phyloP scores from a whole-genome alignment of 164 flowering plant genomes.

The Stephania cephalantha region DNA sequence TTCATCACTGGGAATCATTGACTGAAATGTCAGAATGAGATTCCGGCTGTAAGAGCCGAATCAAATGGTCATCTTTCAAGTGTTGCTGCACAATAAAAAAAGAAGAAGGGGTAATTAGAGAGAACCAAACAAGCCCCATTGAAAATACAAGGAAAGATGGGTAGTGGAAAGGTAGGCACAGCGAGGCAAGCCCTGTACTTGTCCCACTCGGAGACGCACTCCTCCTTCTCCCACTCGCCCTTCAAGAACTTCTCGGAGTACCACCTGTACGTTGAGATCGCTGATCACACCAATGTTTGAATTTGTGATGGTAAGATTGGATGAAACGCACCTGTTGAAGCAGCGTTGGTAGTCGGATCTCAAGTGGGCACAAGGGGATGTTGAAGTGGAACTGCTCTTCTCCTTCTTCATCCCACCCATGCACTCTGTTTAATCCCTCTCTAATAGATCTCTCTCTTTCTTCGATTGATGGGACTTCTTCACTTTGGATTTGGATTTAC shows the following conservation, averaged over 20 bases:
- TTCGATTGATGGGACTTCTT: background rate
- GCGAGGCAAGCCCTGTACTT: constrained; percentile 80
- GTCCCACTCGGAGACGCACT: constrained; percentile 70
- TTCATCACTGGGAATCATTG: constrained; percentile 17
- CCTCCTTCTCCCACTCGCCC: constrained; percentile 84
- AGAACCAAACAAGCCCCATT: background rate
- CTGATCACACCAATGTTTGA: background rate
- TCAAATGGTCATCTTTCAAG: constrained; percentile 72
- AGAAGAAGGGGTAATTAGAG: background rate
- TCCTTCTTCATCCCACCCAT: constrained; percentile 25
- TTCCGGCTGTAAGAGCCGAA: constrained; percentile 61
- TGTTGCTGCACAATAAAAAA: constrained; percentile 43
- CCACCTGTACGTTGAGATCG: constrained; percentile 42
- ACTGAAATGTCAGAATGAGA: constrained; percentile 22
- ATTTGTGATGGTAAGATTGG: background rate
- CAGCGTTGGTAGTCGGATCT: constrained; percentile 73
- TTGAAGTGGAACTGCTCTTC: constrained; percentile 24
- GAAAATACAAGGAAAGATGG: background rate
- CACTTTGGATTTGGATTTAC: too few species aligned
- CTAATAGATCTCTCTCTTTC: background rate
- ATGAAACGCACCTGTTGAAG: constrained; percentile 55
- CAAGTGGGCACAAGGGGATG: constrained; percentile 76
- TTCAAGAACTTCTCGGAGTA: constrained; percentile 82
- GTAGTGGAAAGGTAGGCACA: constrained; percentile 26
- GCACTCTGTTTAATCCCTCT: background rate